These are phyloP conservation scores for Vigna radiata DNA, from an alignment of 306 rosid genomes.

Conservation along the genomic window DNA sequence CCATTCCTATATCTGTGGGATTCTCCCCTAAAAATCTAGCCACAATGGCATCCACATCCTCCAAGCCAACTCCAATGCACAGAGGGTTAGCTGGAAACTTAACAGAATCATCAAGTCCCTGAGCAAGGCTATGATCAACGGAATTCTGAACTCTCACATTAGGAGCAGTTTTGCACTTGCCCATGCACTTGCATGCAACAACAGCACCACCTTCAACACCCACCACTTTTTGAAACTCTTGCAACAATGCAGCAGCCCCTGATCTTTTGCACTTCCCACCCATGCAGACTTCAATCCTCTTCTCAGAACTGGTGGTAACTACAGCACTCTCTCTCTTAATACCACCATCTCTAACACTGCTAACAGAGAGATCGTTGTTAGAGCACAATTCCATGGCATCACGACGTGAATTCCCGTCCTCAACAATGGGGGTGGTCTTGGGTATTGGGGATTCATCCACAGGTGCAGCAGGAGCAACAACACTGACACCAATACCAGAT, in stretches of 20 bases:
- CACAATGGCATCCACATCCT: constrained; percentile 74
- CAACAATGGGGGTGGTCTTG: constrained; percentile 29
- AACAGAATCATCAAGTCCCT: constrained; percentile 51
- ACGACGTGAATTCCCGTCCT: constrained; percentile 20
- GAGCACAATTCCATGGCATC: constrained; percentile 38
- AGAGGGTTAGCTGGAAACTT: constrained; percentile 63
- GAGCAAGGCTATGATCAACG: constrained; percentile 39
- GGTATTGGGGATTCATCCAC: constrained; percentile 31
- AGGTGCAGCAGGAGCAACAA: constrained; percentile 44
- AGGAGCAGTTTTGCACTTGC: constrained; percentile 88
- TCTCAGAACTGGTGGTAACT: constrained; percentile 35
- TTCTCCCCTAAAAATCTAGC: constrained; percentile 58
- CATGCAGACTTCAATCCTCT: constrained; percentile 91
- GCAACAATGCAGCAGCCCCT: constrained; percentile 69
- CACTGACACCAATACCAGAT: constrained; percentile 40
- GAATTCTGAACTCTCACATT: constrained; percentile 70
- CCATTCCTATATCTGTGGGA: constrained; percentile 40
- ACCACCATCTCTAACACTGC: constrained; percentile 31
- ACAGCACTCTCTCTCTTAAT: constrained; percentile 23
- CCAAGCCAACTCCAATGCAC: constrained; percentile 78
- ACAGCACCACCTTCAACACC: constrained; percentile 71
- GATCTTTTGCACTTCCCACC: constrained; percentile 79
- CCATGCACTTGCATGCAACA: constrained; percentile 90
- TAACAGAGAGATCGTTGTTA: constrained; percentile 38
- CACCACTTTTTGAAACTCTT: constrained; percentile 68